Evolutionary conservation across 352 stramenopile species (phyloP), one percentile per base, ranked within the genome.

Genomic region (Thraustochytrium striatum): DNA sequence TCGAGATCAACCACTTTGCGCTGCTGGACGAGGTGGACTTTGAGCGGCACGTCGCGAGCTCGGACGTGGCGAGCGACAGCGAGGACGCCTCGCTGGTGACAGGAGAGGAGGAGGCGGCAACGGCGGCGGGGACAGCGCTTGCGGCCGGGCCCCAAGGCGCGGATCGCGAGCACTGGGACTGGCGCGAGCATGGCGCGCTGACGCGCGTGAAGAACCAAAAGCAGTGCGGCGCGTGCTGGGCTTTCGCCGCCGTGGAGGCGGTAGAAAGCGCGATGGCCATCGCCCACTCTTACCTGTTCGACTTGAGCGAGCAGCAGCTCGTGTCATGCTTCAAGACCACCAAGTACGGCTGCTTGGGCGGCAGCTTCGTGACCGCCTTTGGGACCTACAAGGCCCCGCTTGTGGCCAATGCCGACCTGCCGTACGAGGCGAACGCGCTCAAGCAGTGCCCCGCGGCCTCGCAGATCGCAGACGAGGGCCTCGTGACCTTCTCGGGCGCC

Each of bases 251-350:
- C 8, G 32, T 25, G 0, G 65, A 25, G 9, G 65, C 47, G 50
- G 39, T 75, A 30, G 65, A 68, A 32, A 38, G 65, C 30, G 13
- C 13, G 2, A 75, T 75, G 65, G 65, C 65, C 44, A 61, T 75
- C 65, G 16, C 28, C 21, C 28, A 75, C 30, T 3, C 3, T 25
- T 21, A 16, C 11, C 50, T 75, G 19, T 75, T 68, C 32, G 32
- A 75, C 28, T 43, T 75, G 7, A 75, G 65, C 65, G 65, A 30
- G 30, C 13, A 68, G 36, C 65, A 75, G 28, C 39, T 75, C 52
- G 35, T 75, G 28, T 5, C 8, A 5, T 75, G 65, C 30, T 75
- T 75, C 30, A 19, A 25, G 32, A 39, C 65, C 2, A 25, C 38
- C 8, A 25, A 1, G 3, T 75, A 32, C 32, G 65, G 65, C 11